Base-by-base conservation (phyloP, 148 eudicot genomes). In the Cornus kousa region DNA sequence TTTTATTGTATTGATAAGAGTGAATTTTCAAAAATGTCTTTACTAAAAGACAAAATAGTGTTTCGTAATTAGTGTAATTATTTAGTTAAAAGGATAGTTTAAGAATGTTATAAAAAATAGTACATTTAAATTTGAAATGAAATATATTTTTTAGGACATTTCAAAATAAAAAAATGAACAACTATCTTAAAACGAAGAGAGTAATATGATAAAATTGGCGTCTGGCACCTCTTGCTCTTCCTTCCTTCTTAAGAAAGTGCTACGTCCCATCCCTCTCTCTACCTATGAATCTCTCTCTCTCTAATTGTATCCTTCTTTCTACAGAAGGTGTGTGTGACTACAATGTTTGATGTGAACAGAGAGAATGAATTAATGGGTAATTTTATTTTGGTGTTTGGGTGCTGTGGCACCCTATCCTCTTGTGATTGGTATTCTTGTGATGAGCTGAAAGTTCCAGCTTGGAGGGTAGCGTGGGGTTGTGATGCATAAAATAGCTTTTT, bases 331-430 rank as follows among this genome's bases (percentile, higher is more conserved):
- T 68, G 28, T 28, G 28, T 28, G 28, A 28, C 28, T 0, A 28
- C 1, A 28, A 1, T 28, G 28, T 28, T 28, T 28, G 28, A 28
- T 28, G 28, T 33, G 75, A 31, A 31, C 12, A 50, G 1, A 35
- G 50, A 20, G 31, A 22, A 70, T 9, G 0, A 43, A 43, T 43
- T 39, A 6, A 43, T 59, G 69, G 73, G 82, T 35, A n/a, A 59
- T 6, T 19, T 39, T 37, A n/a, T 4, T 39, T 73, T 17, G 57
- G 24, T 22, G 35, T 20, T 35, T 62, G 16, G 73, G 14, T 74
- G 66, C 70, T 16, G 81, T 85, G 85, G 85, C 85, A 77, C 70
- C 88, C 83, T 85, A 88, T 88, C 90, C 65, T 86, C 72, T 83
- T 72, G 68, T 72, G 40, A 85, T 81, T 85, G 87, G 90, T 43